phyloP scores from a whole-genome alignment of 2,329 filamentous ascomycete genomes.

The Verticillium nubilum region DNA sequence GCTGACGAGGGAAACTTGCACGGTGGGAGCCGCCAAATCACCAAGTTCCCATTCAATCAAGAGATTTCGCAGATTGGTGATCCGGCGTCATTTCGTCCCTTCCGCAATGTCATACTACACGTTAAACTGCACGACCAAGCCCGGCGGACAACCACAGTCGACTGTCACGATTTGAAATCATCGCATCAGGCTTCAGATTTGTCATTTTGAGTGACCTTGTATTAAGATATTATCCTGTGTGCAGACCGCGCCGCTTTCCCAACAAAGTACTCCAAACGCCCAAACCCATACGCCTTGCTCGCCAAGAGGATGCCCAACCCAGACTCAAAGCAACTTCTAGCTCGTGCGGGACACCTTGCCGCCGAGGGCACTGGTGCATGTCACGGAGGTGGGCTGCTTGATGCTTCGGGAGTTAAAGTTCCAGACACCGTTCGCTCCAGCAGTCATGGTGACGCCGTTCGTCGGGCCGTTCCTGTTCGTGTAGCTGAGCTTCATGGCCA shows the following conservation, averaged over 20 bases:
- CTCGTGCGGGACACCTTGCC: conserved; percentile 2
- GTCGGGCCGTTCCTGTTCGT: conserved; percentile 14
- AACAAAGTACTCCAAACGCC: too few species aligned
- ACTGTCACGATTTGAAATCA: too few species aligned
- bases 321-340: not conserved
- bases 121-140: too few species aligned
- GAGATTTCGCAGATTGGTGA: not conserved
- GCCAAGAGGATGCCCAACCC: not conserved
- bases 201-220: too few species aligned
- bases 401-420: conserved; percentile 9
- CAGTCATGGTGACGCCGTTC: conserved; percentile 6
- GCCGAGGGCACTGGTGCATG: conserved; percentile 9
- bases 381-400: conserved; percentile 10
- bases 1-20: too few species aligned
- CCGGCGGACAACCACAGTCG: too few species aligned
- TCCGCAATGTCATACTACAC: too few species aligned
- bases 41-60: not conserved
- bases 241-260: too few species aligned
- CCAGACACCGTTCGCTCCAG: conserved; percentile 8
- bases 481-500: conserved; percentile 17
- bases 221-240: too few species aligned
- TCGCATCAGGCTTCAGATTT: too few species aligned
- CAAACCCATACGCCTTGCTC: too few species aligned
- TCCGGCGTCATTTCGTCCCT: not conserved
- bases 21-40: too few species aligned